Percentiles rank a stretch among this genome's conserved stretches.
phyloP scores from a whole-genome alignment of 2,329 filamentous ascomycete species.

The Taxawa tesnikishii region DNA sequence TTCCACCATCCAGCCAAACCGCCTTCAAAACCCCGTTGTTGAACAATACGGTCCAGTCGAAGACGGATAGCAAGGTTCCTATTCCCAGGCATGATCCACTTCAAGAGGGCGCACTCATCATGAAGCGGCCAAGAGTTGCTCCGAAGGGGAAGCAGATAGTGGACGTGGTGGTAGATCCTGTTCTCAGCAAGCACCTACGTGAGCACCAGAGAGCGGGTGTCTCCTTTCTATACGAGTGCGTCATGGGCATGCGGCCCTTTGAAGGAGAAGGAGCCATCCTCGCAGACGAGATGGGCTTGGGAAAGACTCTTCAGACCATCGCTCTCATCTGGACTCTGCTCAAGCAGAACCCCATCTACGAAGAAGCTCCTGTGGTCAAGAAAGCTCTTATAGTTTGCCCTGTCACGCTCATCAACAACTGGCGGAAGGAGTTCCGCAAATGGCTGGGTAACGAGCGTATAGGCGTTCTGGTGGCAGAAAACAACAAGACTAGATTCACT shows the following conservation, averaged over 20 bases:
- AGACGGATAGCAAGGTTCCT: conserved; percentile 34
- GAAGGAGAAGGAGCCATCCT: conserved; percentile 58
- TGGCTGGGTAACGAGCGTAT: conserved; percentile 62
- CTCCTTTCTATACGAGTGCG: conserved; percentile 60
- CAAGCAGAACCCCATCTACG: conserved; percentile 57
- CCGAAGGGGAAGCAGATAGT: conserved; percentile 54
- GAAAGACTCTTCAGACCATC: conserved; percentile 64
- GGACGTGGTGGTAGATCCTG: conserved; percentile 60
- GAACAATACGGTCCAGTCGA: conserved; percentile 31
- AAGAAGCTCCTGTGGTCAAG: conserved; percentile 47
- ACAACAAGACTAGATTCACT: conserved; percentile 47
- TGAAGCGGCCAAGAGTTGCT: conserved; percentile 46
- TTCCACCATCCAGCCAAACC: conserved; percentile 26
- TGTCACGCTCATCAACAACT: conserved; percentile 60
- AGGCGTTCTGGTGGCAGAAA: conserved; percentile 54
- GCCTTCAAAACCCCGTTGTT: conserved; percentile 52
- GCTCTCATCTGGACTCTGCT: conserved; percentile 58
- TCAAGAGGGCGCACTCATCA: conserved; percentile 48
- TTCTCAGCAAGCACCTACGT: conserved; percentile 49
- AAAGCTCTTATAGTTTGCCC: conserved; percentile 65
- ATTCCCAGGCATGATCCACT: conserved; percentile 54
- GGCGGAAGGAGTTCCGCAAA: conserved; percentile 60
- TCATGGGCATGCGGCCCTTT: conserved; percentile 58
- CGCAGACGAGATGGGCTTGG: conserved; percentile 65
- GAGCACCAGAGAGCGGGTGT: conserved; percentile 60